Conservation (phyloP, 331 rosid genomes). For the Saraca asoca region DNA sequence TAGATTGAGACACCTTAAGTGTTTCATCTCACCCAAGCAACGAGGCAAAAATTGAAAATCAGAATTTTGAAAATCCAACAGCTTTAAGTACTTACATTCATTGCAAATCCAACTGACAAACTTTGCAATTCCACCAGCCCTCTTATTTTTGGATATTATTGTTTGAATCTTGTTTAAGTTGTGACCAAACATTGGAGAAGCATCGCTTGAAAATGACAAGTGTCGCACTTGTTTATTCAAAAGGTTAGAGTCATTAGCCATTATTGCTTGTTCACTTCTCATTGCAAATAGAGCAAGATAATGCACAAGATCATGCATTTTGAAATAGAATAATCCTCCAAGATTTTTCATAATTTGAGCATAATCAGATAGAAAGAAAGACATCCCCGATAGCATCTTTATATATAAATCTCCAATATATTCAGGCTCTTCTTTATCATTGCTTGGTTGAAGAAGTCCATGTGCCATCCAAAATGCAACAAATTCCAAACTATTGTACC, state of each 20-base stretch:
- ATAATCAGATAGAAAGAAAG: slow-evolving; percentile 38
- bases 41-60: slow-evolving; percentile 26
- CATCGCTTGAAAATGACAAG: slow-evolving; percentile 25
- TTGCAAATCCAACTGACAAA: slow-evolving; percentile 15
- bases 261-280: slow-evolving; percentile 25
- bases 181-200: not conserved
- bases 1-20: slow-evolving; percentile 43
- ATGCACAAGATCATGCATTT: slow-evolving; percentile 44
- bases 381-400: slow-evolving; percentile 32
- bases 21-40: slow-evolving; percentile 36
- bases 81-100: slow-evolving; percentile 33
- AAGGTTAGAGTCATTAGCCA: not conserved
- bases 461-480: slow-evolving; percentile 42
- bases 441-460: slow-evolving; percentile 37
- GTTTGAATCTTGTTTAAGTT: slow-evolving; percentile 8
- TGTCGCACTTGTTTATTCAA: slow-evolving; percentile 24
- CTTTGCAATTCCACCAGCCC: not conserved
- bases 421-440: slow-evolving; percentile 18
- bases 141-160: slow-evolving; percentile 27
- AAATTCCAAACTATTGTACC: not conserved
- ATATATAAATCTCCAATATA: slow-evolving; percentile 38
- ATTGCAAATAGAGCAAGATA: slow-evolving; percentile 34
- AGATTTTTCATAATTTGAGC: too few species aligned
- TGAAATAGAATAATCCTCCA: not conserved
- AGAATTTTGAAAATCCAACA: slow-evolving; percentile 32